These are phyloP conservation scores for Talaromyces adpressus DNA, from an alignment of 495 filamentous ascomycete genomes.

Conservation along the genomic window DNA sequence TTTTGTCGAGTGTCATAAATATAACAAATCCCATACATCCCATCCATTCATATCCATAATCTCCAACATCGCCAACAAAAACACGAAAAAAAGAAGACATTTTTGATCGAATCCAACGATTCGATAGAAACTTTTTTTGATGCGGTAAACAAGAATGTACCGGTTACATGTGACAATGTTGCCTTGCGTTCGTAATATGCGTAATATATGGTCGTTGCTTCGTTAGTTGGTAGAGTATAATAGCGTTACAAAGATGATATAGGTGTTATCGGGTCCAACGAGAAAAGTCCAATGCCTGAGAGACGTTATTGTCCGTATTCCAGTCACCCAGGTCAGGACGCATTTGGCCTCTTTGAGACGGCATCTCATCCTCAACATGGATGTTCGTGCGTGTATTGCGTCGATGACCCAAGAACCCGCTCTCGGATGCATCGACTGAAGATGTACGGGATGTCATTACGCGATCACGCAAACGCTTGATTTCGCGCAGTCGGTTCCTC, in stretches of 20 bases:
- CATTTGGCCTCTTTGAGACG: slow-evolving; percentile 15
- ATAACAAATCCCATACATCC: background rate
- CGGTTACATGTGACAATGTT: background rate
- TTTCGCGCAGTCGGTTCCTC: slow-evolving; percentile 78
- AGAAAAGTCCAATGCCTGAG: slow-evolving; percentile 38
- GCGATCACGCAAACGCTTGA: slow-evolving; percentile 70
- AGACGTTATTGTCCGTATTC: slow-evolving; percentile 33
- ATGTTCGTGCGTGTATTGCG: slow-evolving; percentile 41
- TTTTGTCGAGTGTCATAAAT: background rate
- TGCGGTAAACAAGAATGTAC: background rate
- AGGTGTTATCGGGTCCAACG: slow-evolving; percentile 29
- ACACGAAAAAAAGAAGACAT: background rate
- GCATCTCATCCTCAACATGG: slow-evolving; percentile 33
- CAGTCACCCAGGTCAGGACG: slow-evolving; percentile 33
- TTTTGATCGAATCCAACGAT: background rate
- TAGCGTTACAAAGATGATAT: background rate
- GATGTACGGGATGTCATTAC: slow-evolving; percentile 26
- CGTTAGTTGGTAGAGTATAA: slow-evolving; percentile 1
- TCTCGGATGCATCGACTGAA: slow-evolving; percentile 26
- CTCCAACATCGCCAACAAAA: background rate
- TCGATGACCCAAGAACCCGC: slow-evolving; percentile 33
- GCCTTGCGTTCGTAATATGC: slow-evolving; percentile 1
- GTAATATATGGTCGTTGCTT: slow-evolving; percentile 5
- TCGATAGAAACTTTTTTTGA: background rate
- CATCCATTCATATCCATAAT: background rate